phyloP scores from a whole-genome alignment of 2,329 filamentous ascomycete genomes.

The Coniella vitis region DNA sequence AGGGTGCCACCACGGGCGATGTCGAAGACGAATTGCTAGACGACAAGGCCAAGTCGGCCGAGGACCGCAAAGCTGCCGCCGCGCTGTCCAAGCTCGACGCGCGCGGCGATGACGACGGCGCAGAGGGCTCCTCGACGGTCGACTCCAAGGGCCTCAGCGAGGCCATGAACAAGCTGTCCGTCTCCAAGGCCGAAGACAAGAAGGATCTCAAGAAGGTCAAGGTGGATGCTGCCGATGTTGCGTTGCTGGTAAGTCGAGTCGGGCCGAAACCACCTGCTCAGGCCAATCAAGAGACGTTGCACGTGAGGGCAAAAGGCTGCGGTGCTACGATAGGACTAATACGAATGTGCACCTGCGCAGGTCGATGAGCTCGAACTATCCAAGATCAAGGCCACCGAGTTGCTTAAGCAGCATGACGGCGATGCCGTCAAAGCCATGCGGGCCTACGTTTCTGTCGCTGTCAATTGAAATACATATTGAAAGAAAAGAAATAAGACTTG shows the following conservation, averaged over 20 bases:
- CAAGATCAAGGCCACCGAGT: slow-evolving; percentile 66
- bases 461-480: slow-evolving; percentile 6
- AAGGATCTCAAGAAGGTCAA: slow-evolving; percentile 57
- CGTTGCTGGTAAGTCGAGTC: slow-evolving; percentile 52
- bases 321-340: too few relatives aligned
- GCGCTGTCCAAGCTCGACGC: slow-evolving; percentile 65
- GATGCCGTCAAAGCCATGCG: slow-evolving; percentile 61
- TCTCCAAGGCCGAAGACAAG: slow-evolving; percentile 30
- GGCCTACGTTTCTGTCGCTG: slow-evolving; percentile 37
- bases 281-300: too few relatives aligned
- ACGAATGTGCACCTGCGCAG: slow-evolving; percentile 28
- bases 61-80: slow-evolving; percentile 70
- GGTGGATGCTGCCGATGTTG: slow-evolving; percentile 65
- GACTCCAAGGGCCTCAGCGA: slow-evolving; percentile 65
- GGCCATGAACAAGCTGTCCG: slow-evolving; percentile 59
- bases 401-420: slow-evolving; percentile 66
- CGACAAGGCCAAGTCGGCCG: slow-evolving; percentile 54
- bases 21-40: slow-evolving; percentile 48
- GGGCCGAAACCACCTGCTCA: neutral
- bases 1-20: slow-evolving; percentile 54
- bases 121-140: slow-evolving; percentile 46
- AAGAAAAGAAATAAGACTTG: neutral
- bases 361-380: slow-evolving; percentile 65
- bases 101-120: slow-evolving; percentile 36
- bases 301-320: neutral